Evolutionary conservation across 1,284 basidiomycete genomes (phyloP), one percentile per base, ranked within the genome.

Genomic region (Phlebopus sp.): DNA sequence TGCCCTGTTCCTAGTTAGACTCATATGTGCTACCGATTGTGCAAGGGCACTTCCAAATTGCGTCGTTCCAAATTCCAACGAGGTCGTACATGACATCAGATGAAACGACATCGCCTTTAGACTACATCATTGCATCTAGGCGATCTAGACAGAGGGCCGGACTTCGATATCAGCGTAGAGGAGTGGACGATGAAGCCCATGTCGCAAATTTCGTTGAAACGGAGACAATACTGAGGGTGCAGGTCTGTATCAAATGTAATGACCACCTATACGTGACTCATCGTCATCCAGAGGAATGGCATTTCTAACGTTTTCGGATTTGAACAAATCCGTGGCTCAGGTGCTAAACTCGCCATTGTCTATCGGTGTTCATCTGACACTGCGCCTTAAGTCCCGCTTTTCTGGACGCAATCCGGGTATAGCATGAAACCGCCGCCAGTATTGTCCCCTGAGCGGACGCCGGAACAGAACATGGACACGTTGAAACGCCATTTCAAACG

Each of bases 141-240:
- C 79, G 97, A 32, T 96, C 94, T 21, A 81, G 92, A 54, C 83
- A 94, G 66, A 83, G 97, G 41, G 93, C 93, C 10, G 97, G 97
- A 1, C 82, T 98, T 42, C 82, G 97, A 44, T 99, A 97, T 75
- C 97, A 99, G 66, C 84, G 92, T 25, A 80, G 97, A 59, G 97
- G 97, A 3, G 84, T 99, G 49, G 93, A 99, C 59, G 80, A 86
- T 49, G 84, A 89, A 55, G 86, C 90, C 11, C 77, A 84, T 60
- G 87, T 87, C 10, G 90, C 92, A 5, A 96, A 95, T 68, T 95
- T 92, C 64, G 93, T 95, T 31, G 93, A 97, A 70, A 94, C 92
- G 0, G 94, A 97, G 70, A 89, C 92, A 23, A 82, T 97, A 50
- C 81, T 92, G 69, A 76, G 81, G 31, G 79, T 93, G 13, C 78